These are phyloP conservation scores for Saprolegnia diclina DNA, from an alignment of 352 stramenopile genomes.

Conservation along the genomic window DNA sequence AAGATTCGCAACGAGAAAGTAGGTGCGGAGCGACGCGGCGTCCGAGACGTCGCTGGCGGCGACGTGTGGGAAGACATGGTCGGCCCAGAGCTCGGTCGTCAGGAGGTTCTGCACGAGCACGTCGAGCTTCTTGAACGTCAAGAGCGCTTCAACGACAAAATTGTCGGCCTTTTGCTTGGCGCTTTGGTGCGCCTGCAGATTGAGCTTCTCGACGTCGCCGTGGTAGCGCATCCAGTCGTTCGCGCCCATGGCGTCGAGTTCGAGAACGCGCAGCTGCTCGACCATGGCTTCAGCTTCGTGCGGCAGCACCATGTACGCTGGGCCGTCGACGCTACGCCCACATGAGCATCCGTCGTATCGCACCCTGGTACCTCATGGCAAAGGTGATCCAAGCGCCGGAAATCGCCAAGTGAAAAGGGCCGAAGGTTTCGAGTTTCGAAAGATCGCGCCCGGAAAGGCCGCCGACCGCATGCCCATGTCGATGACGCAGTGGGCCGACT, in stretches of 20 bases:
- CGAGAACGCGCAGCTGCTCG: conserved; percentile 57
- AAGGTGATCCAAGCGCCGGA: background rate
- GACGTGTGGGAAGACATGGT: conserved; percentile 62
- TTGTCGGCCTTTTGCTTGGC: conserved; percentile 87
- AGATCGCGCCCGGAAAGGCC: background rate
- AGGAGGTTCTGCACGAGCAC: conserved; percentile 86
- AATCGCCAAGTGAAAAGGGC: background rate
- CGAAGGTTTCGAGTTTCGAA: background rate
- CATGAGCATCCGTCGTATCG: background rate
- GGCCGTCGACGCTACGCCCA: conserved; percentile 13
- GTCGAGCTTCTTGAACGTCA: conserved; percentile 90
- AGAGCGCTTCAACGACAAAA: conserved; percentile 89
- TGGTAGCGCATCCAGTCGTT: conserved; percentile 85
- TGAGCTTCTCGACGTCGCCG: conserved; percentile 87
- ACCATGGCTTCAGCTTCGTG: conserved; percentile 79
- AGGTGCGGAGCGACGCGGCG: conserved; percentile 73
- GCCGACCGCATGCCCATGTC: background rate
- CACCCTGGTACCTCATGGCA: background rate
- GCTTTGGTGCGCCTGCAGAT: conserved; percentile 90
- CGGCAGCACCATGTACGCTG: conserved; percentile 61
- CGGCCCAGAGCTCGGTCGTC: conserved; percentile 87
- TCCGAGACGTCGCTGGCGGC: conserved; percentile 41
- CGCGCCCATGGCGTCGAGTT: conserved; percentile 52
- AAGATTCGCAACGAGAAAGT: conserved; percentile 72
- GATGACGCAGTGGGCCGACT: background rate